Base-by-base conservation (phyloP, 2,329 filamentous ascomycete species). In the Pseudonectria buxi region DNA sequence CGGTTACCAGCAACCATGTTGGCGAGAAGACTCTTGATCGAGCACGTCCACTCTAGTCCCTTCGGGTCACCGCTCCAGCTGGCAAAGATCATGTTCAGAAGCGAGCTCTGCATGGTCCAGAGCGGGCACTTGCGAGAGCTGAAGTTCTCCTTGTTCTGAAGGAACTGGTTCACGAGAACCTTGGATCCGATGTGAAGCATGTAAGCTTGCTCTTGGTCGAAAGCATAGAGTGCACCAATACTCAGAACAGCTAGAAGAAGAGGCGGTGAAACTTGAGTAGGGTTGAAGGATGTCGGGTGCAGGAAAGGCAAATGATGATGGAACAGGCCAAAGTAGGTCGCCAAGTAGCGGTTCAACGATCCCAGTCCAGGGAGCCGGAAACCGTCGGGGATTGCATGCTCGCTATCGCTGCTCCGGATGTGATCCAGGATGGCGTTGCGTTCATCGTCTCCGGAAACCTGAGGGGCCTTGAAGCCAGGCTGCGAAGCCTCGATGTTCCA, bases 21-120 rank as follows among this genome's bases (percentile, higher is more conserved):
- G 48, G 90, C 90, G 32, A 98, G 77, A 26, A 96, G 73, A 69
- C 88, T 94, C 76, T 96, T 96, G 65, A 98, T 96, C 2, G 92
- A 96, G 63, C 90, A 96, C 25, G 92, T 89, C 92, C 92, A 98
- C 62, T 98, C 92, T 3, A 98, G 74, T 26, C 92, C 92, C 64
- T 95, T 96, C 25, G 92, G 84, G 56, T 96, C 92, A 53, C 92
- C 92, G 60, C 92, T 96, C 92, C 92, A 98, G 70, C 89, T 96
- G 36, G 92, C 88, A 60, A 98, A 96, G 47, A 95, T 82, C 92
- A 96, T 96, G 71, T 98, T 98, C 39, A 98, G 71, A 35, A 98
- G 69, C 4, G 89, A 94, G 59, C 86, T 87, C 61, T 98, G 92
- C 87, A 96, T 96, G 31, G 90, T 92, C 90, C 92, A 96, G 11